Percentiles rank a stretch among this genome's conserved stretches.
Evolutionary conservation across 164 flowering plant species (phyloP).

Genomic region (Stephania yunnanensis): DNA sequence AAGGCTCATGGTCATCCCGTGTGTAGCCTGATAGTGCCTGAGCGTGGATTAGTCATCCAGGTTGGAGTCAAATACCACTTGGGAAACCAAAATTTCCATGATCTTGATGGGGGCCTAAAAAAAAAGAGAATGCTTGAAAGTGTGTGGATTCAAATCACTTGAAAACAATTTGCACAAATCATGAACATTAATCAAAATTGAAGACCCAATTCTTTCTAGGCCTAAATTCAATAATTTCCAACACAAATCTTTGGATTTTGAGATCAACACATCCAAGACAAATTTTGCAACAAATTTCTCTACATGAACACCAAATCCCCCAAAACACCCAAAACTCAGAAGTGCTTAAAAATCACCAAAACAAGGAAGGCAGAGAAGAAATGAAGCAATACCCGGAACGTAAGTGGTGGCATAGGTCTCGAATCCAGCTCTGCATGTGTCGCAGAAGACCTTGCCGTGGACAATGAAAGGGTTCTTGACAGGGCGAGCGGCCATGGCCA

Average conservation of each 20-base stretch:
- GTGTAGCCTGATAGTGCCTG: too few relatives aligned
- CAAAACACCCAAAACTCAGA: background rate
- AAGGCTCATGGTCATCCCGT: too few relatives aligned
- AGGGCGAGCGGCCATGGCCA: constrained; percentile 31
- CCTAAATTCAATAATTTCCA: background rate
- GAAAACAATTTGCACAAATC: background rate
- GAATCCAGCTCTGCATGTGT: constrained; percentile 64
- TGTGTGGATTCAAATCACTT: background rate
- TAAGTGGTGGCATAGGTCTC: constrained; percentile 54
- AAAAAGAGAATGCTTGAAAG: background rate
- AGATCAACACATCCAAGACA: background rate
- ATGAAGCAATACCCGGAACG: constrained; percentile 37
- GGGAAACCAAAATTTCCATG: background rate
- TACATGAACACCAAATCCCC: background rate
- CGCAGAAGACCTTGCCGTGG: constrained; percentile 58
- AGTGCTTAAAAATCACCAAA: background rate
- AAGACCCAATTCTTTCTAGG: background rate
- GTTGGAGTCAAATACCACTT: too few relatives aligned
- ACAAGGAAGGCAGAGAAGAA: background rate
- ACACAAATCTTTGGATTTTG: too few relatives aligned
- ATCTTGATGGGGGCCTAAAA: background rate
- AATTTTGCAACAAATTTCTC: background rate
- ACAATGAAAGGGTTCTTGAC: constrained; percentile 25
- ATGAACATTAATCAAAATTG: too few relatives aligned
- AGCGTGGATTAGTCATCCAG: too few relatives aligned